These are phyloP conservation scores for Leptographium galeiforme DNA, from an alignment of 2,329 filamentous ascomycete genomes.

Conservation along the genomic window DNA sequence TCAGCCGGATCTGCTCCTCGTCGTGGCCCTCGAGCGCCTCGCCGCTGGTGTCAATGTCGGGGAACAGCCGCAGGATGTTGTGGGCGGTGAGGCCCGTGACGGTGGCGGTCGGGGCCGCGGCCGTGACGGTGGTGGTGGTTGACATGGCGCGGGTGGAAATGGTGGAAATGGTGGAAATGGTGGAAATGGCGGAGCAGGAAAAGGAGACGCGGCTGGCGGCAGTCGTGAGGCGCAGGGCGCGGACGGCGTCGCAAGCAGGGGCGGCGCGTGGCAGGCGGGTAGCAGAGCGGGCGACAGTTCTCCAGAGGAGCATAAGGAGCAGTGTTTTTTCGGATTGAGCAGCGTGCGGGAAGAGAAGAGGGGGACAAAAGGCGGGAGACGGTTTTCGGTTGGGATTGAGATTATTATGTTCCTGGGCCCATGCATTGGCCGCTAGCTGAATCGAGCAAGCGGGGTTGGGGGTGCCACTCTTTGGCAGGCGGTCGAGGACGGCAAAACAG, in stretches of 20 bases:
- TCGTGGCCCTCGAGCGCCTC: constrained; percentile 80
- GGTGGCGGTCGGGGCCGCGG: constrained; percentile 32
- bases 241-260: no score
- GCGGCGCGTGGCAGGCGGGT: no score
- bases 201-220: no score
- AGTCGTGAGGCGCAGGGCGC: no score
- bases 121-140: constrained; percentile 6
- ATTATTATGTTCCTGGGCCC: not conserved
- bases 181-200: not conserved
- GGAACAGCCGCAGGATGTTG: constrained; percentile 77
- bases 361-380: not conserved
- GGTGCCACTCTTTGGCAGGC: not conserved
- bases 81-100: constrained; percentile 61
- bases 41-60: constrained; percentile 61
- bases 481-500: not conserved
- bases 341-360: not conserved
- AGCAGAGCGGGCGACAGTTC: no score
- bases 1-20: constrained; percentile 91
- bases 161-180: not conserved
- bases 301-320: no score
- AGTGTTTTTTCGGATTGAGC: no score
- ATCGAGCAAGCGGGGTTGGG: not conserved
- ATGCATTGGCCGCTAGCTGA: not conserved
- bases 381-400: not conserved
- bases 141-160: constrained; percentile 4